These are phyloP conservation scores for Umbelopsis sp. DNA, from an alignment of 192 early-diverging fungal species.

Conservation along the genomic window DNA sequence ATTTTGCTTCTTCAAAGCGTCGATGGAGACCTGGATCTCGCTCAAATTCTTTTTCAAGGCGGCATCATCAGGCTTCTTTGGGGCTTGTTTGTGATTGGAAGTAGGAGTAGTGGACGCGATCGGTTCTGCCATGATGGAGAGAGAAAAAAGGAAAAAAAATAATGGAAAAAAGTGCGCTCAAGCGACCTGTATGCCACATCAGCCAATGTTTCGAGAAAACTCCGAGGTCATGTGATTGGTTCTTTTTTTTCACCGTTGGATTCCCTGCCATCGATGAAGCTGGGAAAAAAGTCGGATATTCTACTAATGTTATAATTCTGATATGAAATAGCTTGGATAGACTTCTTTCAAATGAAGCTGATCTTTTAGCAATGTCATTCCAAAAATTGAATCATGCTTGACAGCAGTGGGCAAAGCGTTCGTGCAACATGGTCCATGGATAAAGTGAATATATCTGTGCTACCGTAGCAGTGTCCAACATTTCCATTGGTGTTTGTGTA, in stretches of 20 bases:
- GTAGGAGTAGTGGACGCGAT: constrained; percentile 21
- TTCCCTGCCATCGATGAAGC: too few relatives aligned
- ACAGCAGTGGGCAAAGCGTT: too few relatives aligned
- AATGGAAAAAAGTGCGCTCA: constrained; percentile 1
- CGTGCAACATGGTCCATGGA: too few relatives aligned
- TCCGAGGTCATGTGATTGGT: constrained; percentile 18
- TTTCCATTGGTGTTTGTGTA: too few relatives aligned
- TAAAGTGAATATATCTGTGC: too few relatives aligned
- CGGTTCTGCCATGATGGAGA: constrained; percentile 23
- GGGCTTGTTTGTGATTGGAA: not conserved
- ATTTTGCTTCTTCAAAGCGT: constrained; percentile 32
- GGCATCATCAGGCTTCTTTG: constrained; percentile 36
- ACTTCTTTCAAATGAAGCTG: too few relatives aligned
- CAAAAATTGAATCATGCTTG: too few relatives aligned
- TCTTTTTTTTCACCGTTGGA: not conserved
- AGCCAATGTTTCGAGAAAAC: constrained; percentile 14
- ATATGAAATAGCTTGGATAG: too few relatives aligned
- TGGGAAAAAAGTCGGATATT: too few relatives aligned
- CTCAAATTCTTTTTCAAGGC: constrained; percentile 27
- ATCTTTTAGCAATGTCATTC: too few relatives aligned
- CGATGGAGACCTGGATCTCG: constrained; percentile 19
- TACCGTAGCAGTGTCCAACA: too few relatives aligned
- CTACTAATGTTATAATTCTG: too few relatives aligned
- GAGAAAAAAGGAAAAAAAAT: constrained; percentile 15
- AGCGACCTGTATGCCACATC: not conserved